Conservation (phyloP, 2,329 filamentous ascomycete species). For the Cercospora janseana region DNA sequence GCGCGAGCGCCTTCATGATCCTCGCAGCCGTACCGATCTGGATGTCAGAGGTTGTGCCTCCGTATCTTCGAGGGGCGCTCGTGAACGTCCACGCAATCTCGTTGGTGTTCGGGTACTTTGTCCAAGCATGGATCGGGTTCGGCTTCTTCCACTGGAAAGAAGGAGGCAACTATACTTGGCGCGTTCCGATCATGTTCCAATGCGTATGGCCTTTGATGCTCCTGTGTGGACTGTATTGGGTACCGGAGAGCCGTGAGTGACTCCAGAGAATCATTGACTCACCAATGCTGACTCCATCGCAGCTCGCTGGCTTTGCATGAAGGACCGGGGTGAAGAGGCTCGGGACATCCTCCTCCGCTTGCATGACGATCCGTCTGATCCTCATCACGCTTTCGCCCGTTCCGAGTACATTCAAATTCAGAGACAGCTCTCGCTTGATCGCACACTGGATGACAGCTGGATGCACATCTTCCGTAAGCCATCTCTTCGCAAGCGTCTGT, state of each 20-base stretch:
- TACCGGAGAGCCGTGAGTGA: slow-evolving; percentile 23
- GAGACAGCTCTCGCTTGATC: slow-evolving; percentile 35
- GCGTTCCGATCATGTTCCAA: slow-evolving; percentile 21
- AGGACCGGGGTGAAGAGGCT: slow-evolving; percentile 26
- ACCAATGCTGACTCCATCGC: background rate
- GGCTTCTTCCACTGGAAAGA: slow-evolving; percentile 24
- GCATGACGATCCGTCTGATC: slow-evolving; percentile 27
- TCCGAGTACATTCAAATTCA: slow-evolving; percentile 36
- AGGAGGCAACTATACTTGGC: slow-evolving; percentile 22
- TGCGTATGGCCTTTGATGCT: slow-evolving; percentile 22
- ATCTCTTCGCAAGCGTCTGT: slow-evolving; percentile 32
- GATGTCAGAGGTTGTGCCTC: slow-evolving; percentile 39
- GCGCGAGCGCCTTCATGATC: slow-evolving; percentile 35
- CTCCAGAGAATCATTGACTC: background rate
- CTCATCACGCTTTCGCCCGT: slow-evolving; percentile 30
- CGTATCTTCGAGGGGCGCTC: slow-evolving; percentile 35
- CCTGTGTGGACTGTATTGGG: slow-evolving; percentile 17
- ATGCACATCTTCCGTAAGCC: slow-evolving; percentile 32
- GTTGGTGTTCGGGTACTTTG: slow-evolving; percentile 23
- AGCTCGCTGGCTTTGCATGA: slow-evolving; percentile 32
- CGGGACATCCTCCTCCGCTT: slow-evolving; percentile 27
- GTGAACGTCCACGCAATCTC: slow-evolving; percentile 38
- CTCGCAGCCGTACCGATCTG: slow-evolving; percentile 38
- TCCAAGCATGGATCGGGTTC: slow-evolving; percentile 23
- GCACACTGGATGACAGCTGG: slow-evolving; percentile 31